These are phyloP conservation scores for Fusarium burgessii DNA, from an alignment of 2,329 filamentous ascomycete genomes.

Conservation along the genomic window DNA sequence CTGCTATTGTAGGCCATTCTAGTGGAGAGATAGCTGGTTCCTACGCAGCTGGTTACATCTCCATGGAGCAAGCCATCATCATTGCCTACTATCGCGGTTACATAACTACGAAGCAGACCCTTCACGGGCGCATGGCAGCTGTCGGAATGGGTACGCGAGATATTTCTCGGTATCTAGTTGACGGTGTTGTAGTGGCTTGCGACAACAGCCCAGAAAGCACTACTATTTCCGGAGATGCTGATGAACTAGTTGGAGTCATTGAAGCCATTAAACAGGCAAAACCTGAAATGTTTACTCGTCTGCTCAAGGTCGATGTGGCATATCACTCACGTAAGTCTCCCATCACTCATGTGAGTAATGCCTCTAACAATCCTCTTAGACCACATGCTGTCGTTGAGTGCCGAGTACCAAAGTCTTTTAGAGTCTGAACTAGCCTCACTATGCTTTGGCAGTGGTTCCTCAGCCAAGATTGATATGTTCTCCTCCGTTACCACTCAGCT, in stretches of 20 bases:
- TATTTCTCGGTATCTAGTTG: not conserved
- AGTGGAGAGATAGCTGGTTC: conserved; percentile 28
- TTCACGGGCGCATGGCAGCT: conserved; percentile 8
- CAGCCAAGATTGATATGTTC: too few relatives aligned
- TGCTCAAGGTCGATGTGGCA: conserved; percentile 2
- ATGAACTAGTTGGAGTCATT: not conserved
- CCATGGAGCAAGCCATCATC: conserved; percentile 7
- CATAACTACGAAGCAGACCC: not conserved
- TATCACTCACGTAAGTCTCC: conserved; percentile 22
- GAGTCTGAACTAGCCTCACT: too few relatives aligned
- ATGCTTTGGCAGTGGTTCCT: too few relatives aligned
- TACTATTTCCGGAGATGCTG: conserved; percentile 10
- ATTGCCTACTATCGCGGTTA: conserved; percentile 15
- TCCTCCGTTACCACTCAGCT: too few relatives aligned
- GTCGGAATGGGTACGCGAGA: not conserved
- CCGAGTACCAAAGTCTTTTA: too few relatives aligned
- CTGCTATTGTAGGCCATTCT: conserved; percentile 22
- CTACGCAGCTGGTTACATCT: conserved; percentile 11
- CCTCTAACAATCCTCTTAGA: too few relatives aligned
- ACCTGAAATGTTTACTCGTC: conserved; percentile 8
- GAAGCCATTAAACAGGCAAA: not conserved
- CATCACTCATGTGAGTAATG: too few relatives aligned
- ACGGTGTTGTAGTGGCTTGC: conserved; percentile 11
- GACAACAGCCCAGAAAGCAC: conserved; percentile 16
- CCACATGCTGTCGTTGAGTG: too few relatives aligned